phyloP scores from a whole-genome alignment of 2,329 filamentous ascomycete species.

The Uncinocarpus reesii region DNA sequence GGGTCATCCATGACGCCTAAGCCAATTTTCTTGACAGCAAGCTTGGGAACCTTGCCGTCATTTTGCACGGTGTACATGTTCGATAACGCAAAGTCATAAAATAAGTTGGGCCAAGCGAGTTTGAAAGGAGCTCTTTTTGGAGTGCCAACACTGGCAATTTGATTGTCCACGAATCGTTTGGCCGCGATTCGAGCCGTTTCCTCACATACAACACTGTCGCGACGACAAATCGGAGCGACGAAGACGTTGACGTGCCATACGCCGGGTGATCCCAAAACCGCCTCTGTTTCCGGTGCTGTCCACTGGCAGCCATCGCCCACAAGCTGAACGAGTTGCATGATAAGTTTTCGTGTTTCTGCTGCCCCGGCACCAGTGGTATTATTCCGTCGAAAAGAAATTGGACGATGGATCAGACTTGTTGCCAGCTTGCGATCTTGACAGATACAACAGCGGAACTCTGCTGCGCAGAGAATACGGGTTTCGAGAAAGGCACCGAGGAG shows the following conservation, averaged over 20 bases:
- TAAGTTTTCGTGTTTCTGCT: conserved; percentile 10
- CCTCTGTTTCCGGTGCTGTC: conserved; percentile 17
- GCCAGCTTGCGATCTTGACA: conserved; percentile 17
- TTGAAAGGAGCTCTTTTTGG: not conserved
- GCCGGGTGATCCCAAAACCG: conserved; percentile 15
- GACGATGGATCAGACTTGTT: conserved; percentile 18
- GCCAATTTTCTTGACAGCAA: conserved; percentile 14
- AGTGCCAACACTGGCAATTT: not conserved
- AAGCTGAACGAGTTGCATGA: conserved; percentile 18
- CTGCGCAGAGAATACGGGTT: conserved; percentile 15
- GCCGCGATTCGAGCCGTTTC: conserved; percentile 18
- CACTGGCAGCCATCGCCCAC: conserved; percentile 17
- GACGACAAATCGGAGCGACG: conserved; percentile 20
- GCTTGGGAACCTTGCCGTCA: conserved; percentile 11
- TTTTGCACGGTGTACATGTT: conserved; percentile 9
- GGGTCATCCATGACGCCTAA: conserved; percentile 8
- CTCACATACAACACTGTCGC: conserved; percentile 16
- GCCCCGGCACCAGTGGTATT: not conserved
- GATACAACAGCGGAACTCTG: conserved; percentile 19
- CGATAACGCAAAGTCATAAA: conserved; percentile 10
- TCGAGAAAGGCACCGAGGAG: conserved; percentile 18
- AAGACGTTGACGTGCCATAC: conserved; percentile 19
- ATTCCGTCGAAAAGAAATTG: conserved; percentile 18
- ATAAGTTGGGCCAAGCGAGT: conserved; percentile 13
- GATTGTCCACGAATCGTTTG: conserved; percentile 15